These are phyloP conservation scores for Vicia sativa DNA, from an alignment of 306 rosid species.

Conservation along the genomic window DNA sequence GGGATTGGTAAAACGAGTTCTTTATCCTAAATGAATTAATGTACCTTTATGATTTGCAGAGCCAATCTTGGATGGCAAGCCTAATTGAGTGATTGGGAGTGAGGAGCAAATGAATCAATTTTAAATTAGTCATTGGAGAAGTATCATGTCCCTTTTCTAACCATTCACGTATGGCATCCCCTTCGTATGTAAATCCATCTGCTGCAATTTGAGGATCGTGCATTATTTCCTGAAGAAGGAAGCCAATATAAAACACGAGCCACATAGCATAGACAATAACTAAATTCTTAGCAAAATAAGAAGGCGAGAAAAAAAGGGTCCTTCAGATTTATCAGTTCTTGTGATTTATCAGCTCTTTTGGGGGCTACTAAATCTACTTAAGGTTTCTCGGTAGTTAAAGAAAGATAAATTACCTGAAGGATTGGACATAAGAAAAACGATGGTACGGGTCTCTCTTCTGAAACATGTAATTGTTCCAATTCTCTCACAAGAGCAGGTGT, in stretches of 20 bases:
- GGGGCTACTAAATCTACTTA: background rate
- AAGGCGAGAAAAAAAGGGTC: background rate
- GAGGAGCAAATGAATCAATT: conserved; percentile 64
- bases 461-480: conserved; percentile 63
- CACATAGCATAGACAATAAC: background rate
- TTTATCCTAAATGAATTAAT: conserved; percentile 15
- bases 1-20: background rate
- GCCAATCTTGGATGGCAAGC: conserved; percentile 91
- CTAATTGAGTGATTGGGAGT: conserved; percentile 77
- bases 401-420: conserved; percentile 58
- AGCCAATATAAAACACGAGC: conserved; percentile 35
- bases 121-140: conserved; percentile 86
- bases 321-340: background rate
- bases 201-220: conserved; percentile 88
- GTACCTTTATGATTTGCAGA: conserved; percentile 60
- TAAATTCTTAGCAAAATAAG: background rate
- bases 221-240: conserved; percentile 84
- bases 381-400: conserved; percentile 11
- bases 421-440: conserved; percentile 85
- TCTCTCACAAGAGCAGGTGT: conserved; percentile 81
- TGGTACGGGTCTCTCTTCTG: conserved; percentile 78
- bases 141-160: conserved; percentile 71
- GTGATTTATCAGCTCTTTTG: too few relatives aligned
- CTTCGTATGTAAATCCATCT: conserved; percentile 91
- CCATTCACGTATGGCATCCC: conserved; percentile 88